A percentile compares a stretch with the other conserved stretches of the same genome.
Conservation (phyloP, 371 early-diverging fungal species). For the Zychaea mexicana region DNA sequence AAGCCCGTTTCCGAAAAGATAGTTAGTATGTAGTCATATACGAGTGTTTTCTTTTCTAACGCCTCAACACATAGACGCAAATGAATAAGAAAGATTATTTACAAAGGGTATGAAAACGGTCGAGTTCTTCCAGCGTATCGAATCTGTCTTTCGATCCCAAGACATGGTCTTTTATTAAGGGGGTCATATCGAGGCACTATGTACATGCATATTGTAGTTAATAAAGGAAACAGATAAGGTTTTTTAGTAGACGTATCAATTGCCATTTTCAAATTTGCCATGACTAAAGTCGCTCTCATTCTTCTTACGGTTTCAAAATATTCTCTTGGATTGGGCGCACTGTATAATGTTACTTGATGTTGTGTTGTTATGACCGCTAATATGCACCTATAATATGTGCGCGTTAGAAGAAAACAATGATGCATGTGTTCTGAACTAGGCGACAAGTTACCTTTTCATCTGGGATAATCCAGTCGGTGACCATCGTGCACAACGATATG, state of each 20-base stretch:
- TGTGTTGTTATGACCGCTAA: conserved; percentile 37
- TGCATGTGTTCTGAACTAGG: too few relatives aligned
- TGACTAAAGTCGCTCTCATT: neutral
- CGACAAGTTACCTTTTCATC: conserved; percentile 19
- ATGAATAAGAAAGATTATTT: neutral
- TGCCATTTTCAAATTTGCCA: neutral
- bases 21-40: neutral
- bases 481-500: conserved; percentile 32
- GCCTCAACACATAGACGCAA: neutral
- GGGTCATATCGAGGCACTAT: conserved; percentile 20
- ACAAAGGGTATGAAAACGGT: conserved; percentile 26
- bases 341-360: conserved; percentile 29
- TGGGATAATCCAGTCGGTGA: conserved; percentile 28
- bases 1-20: too few relatives aligned
- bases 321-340: neutral
- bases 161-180: conserved; percentile 6
- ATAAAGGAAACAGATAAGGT: too few relatives aligned
- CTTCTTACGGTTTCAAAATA: neutral
- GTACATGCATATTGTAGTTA: neutral
- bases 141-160: conserved; percentile 1
- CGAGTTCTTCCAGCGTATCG: neutral
- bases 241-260: too few relatives aligned
- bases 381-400: conserved; percentile 33
- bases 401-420: too few relatives aligned
- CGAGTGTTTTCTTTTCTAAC: too few relatives aligned